Evolutionary conservation across 2,329 filamentous ascomycete genomes (phyloP).

Genomic region (Hypomyces perniciosus): DNA sequence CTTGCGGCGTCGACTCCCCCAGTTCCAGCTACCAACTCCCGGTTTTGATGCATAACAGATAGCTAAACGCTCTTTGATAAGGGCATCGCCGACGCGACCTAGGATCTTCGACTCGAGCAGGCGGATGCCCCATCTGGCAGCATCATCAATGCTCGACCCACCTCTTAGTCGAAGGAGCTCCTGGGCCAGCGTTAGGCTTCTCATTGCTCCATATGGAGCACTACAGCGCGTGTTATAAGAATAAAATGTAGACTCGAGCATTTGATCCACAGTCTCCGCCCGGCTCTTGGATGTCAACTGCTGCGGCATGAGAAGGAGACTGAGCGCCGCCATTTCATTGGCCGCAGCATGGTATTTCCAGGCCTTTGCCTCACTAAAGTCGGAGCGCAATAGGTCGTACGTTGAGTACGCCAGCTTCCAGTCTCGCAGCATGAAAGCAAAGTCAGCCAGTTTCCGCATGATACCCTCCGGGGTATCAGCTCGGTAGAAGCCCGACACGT

Average conservation of each 20-base stretch:
- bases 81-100: constrained; percentile 68
- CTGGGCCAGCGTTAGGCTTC: constrained; percentile 67
- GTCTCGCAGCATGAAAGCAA: constrained; percentile 93
- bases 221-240: constrained; percentile 84
- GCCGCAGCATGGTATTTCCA: constrained; percentile 93
- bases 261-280: constrained; percentile 73
- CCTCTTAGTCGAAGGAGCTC: constrained; percentile 80
- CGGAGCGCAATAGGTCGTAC: constrained; percentile 81
- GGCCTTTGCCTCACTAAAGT: constrained; percentile 92
- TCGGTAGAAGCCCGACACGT: constrained; percentile 72
- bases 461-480: constrained; percentile 82
- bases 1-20: constrained; percentile 72
- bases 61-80: constrained; percentile 80
- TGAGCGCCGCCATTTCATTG: constrained; percentile 90
- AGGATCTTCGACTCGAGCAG: constrained; percentile 74
- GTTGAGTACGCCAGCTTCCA: constrained; percentile 89
- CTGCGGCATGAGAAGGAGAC: constrained; percentile 71
- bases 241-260: constrained; percentile 86
- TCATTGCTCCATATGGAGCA: constrained; percentile 71
- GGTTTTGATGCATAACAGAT: constrained; percentile 74
- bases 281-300: constrained; percentile 68
- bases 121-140: constrained; percentile 75
- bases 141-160: constrained; percentile 75
- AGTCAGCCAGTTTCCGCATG: constrained; percentile 90
- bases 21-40: constrained; percentile 58